Evolutionary conservation across 805 yeast species (phyloP), one percentile per base, ranked within the genome.

Genomic region (Saccharomycopsis schoenii): DNA sequence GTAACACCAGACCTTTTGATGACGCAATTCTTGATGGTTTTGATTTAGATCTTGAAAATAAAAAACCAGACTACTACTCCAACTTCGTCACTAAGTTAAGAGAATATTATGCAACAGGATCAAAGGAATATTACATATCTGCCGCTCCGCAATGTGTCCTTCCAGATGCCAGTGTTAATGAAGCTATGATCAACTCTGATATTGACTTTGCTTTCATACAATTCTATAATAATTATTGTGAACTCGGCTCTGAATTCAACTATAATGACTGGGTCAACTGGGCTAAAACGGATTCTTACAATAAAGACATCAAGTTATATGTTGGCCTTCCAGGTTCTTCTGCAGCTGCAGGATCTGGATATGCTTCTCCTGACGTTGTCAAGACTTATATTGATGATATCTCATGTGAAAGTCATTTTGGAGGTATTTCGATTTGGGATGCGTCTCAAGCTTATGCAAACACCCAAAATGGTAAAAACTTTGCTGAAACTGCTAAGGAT

Each of bases 141-240:
- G 96, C 96, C 66, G 93, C 97, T 65, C 97, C 97, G 21, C 97
- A 90, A 76, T 91, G 97, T 76, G 85, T 83, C 25, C 86, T 84
- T 71, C 96, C 96, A 24, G 97, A 91, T 74, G 85, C 82, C 56
- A 79, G 73, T 55, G 76, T 85, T 24, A 87, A 88, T 73, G 78
- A 82, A 61, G 77, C 81, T 58, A 73, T 88, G 67, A 78, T 77
- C 40, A 76, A 76, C 43, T 83, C 89, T 9, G 77, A 81, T 43
- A 76, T 90, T 66, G 97, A 91, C 73, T 89, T 84, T 71, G 88
- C 89, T 4, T 89, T 88, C 69, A 80, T 91, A 66, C 96, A 89
- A 75, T 91, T 91, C 75, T 90, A 90, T 79, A 90, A 91, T 81
- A 91, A 91, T 74, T 68, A 64, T 36, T 86, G 91, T 71, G 69